Evolutionary conservation across 139 green algal species (phyloP).

Genomic region (Chlamydomonas sp.): DNA sequence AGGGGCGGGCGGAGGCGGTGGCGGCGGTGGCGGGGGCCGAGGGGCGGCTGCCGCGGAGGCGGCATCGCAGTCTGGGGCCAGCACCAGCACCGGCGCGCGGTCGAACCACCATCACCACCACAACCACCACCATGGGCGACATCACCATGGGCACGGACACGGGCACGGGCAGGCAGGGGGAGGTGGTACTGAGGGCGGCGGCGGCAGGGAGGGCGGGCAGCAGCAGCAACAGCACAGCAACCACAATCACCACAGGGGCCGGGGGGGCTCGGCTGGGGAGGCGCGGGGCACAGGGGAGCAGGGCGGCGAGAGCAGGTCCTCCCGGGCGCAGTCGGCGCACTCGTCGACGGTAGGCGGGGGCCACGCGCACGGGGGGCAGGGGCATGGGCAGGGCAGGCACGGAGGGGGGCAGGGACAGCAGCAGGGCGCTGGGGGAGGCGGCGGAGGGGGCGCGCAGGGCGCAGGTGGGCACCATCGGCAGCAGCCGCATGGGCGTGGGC

Average conservation of each 20-base stretch:
- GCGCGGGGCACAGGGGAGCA: no score
- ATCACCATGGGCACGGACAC: background rate
- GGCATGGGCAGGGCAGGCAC: background rate
- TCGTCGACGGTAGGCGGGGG: no score
- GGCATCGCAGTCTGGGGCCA: background rate
- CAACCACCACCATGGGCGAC: background rate
- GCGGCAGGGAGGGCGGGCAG: background rate
- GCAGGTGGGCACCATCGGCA: no score
- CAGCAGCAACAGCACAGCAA: no score
- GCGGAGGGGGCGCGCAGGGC: no score
- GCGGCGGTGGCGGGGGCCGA: background rate
- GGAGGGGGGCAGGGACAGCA: slow-evolving; percentile 37
- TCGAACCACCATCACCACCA: background rate
- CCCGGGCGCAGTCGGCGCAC: no score
- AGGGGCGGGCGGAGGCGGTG: background rate
- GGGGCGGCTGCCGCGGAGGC: background rate
- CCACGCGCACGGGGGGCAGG: background rate
- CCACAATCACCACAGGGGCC: no score
- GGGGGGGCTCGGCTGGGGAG: no score
- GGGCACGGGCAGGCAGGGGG: background rate
- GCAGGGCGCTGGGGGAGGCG: background rate
- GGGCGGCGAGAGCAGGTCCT: no score
- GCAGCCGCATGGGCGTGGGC: background rate
- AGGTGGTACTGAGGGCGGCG: background rate
- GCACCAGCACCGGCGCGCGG: background rate